Conservation (phyloP, 2,329 filamentous ascomycete genomes). For the Colletotrichum sp. region DNA sequence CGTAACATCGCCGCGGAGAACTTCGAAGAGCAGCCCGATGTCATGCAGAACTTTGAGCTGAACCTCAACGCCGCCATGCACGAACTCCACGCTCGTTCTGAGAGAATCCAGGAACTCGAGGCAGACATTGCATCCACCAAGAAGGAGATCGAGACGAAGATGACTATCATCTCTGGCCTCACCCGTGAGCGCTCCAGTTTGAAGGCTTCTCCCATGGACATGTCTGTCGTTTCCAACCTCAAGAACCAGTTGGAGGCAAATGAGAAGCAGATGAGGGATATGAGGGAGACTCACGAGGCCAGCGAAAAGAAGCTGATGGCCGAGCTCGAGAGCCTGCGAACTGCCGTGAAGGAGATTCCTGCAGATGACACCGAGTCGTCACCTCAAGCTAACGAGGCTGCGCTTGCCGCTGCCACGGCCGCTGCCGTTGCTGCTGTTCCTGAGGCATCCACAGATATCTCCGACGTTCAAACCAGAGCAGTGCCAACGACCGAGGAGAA, state of each 20-base stretch:
- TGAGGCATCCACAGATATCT: slow-evolving; percentile 16
- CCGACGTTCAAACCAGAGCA: slow-evolving; percentile 34
- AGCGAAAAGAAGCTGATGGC: slow-evolving; percentile 77
- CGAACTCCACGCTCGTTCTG: slow-evolving; percentile 84
- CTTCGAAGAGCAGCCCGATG: slow-evolving; percentile 81
- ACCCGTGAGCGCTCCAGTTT: slow-evolving; percentile 92
- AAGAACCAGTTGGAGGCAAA: slow-evolving; percentile 88
- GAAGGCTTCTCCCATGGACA: slow-evolving; percentile 84
- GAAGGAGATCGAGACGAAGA: slow-evolving; percentile 97
- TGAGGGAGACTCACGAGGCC: slow-evolving; percentile 74
- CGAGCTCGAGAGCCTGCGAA: slow-evolving; percentile 73
- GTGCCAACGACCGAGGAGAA: slow-evolving; percentile 44
- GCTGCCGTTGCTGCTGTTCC: slow-evolving; percentile 9
- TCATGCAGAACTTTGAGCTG: slow-evolving; percentile 90
- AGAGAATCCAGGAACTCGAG: slow-evolving; percentile 89
- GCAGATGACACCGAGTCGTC: neutral
- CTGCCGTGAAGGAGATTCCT: slow-evolving; percentile 42
- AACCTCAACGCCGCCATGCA: slow-evolving; percentile 93
- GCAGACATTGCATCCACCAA: slow-evolving; percentile 81
- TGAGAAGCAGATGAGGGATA: slow-evolving; percentile 76
- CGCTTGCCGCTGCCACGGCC: slow-evolving; percentile 9
- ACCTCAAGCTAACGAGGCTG: neutral
- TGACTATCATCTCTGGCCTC: slow-evolving; percentile 91
- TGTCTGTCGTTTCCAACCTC: slow-evolving; percentile 86
- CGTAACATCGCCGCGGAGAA: slow-evolving; percentile 88